Evolutionary conservation across 2,329 filamentous ascomycete genomes (phyloP), one percentile per base, ranked within the genome.

Genomic region (Lasiodiplodia gonubiensis): DNA sequence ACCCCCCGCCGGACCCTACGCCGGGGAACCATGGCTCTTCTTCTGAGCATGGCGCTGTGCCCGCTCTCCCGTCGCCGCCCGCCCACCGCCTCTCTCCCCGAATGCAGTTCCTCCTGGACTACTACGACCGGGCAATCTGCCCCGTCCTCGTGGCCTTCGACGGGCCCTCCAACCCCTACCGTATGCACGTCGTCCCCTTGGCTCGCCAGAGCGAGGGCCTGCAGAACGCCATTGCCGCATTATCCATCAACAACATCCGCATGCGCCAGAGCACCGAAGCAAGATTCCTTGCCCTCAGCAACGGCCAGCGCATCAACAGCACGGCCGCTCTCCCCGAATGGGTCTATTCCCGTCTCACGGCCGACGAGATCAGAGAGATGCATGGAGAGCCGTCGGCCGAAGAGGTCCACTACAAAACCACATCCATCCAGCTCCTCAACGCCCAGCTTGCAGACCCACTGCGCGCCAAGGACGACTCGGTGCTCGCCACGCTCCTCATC

Each of bases 91-190:
- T 92, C 73, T 89, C 92, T 69, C 88, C 90, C 68, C 91, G 93
- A 75, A 90, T 97, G 82, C 90, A 91, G 71, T 96, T 91, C 79
- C 90, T 97, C 75, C 90, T 97, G 83, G 91, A 96, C 76, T 97
- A 97, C 80, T 97, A 97, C 80, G 90, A 94, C 75, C 93, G 93
- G 78, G 92, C 92, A 75, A 94, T 98, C 81, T 95, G 93, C 71
- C 92, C 92, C 5, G 92, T 93, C 68, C 92, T 97, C 79, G 93
- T 97, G 61, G 92, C 93, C 71, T 93, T 97, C 77, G 94, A 98
- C 76, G 90, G 90, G 12, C 90, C 92, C 1, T 86, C 85, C 70
- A 97, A 97, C 77, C 94, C 94, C 1, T 97, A 94, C 77, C 86
- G 93, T 69, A 89, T 90, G 72, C 91, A 96, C 75, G 89, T 97